These are phyloP conservation scores for Ogataea trehalophila DNA, from an alignment of 805 yeast genomes.

Conservation along the genomic window DNA sequence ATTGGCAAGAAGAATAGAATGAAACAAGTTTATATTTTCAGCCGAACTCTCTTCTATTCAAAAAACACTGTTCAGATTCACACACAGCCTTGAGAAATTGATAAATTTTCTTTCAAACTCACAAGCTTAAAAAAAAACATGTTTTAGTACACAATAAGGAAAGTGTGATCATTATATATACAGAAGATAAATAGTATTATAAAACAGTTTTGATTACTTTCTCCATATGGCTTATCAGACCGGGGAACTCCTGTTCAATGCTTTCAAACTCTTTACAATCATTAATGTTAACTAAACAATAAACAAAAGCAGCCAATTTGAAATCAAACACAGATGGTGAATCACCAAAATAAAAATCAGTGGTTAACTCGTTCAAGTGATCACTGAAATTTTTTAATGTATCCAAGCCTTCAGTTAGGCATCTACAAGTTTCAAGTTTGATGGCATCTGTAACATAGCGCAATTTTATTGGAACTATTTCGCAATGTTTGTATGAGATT, in stretches of 20 bases:
- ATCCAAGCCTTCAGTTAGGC: constrained; percentile 14
- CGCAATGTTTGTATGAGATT: constrained; percentile 10
- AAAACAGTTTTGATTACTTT: constrained; percentile 11
- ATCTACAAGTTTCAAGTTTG: constrained; percentile 10
- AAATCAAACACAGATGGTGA: constrained; percentile 19
- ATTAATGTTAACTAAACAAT: constrained; percentile 13
- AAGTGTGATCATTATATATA: not conserved
- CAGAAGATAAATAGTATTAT: not conserved
- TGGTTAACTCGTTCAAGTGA: not conserved
- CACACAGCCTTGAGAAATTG: too few species aligned
- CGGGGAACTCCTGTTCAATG: constrained; percentile 1
- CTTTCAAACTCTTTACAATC: constrained; percentile 7
- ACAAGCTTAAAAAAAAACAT: too few species aligned
- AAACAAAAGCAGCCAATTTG: constrained; percentile 21
- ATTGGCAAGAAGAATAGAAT: too few species aligned
- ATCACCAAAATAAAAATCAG: constrained; percentile 10
- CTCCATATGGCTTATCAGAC: constrained; percentile 12
- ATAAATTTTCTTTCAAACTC: too few species aligned
- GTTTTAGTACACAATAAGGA: too few species aligned
- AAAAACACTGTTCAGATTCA: too few species aligned
- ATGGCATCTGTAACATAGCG: constrained; percentile 5
- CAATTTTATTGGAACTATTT: constrained; percentile 3
- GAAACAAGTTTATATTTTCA: too few species aligned
- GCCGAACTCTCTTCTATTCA: too few species aligned
- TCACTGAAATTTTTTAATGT: constrained; percentile 8